These are phyloP conservation scores for Chlamydomonas sphaeroides DNA, from an alignment of 139 green algal genomes.

Conservation along the genomic window DNA sequence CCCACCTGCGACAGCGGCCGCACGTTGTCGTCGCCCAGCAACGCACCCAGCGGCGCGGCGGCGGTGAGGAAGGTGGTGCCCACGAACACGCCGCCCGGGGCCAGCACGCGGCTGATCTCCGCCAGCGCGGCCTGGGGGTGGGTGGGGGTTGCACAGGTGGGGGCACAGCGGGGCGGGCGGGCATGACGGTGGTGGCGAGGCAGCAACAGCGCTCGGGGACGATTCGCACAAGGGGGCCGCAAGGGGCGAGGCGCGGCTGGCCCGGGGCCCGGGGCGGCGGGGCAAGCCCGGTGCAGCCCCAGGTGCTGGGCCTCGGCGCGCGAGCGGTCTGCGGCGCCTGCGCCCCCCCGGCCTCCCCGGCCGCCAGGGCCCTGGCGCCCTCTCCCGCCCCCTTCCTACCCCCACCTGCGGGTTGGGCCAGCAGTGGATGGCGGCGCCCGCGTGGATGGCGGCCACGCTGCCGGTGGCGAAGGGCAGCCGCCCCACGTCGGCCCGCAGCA, in stretches of 20 bases:
- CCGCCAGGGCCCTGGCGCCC: not conserved
- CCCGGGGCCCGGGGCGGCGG: too few species aligned
- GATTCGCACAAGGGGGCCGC: too few species aligned
- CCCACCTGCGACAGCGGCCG: constrained; percentile 69
- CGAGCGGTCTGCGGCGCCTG: too few species aligned
- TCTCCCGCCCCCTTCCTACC: not conserved
- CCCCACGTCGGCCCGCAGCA: constrained; percentile 88
- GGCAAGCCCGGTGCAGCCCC: too few species aligned
- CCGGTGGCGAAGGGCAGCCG: constrained; percentile 90
- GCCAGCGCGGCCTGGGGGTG: constrained; percentile 67
- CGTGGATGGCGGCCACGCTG: constrained; percentile 89
- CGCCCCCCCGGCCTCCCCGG: too few species aligned
- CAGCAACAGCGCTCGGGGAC: too few species aligned
- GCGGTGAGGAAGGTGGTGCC: constrained; percentile 88
- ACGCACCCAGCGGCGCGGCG: constrained; percentile 75
- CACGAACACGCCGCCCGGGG: constrained; percentile 94
- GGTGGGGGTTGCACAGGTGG: too few species aligned
- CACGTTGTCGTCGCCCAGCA: constrained; percentile 79
- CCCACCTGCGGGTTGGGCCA: constrained; percentile 84
- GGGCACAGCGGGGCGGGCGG: too few species aligned
- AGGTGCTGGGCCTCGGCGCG: too few species aligned
- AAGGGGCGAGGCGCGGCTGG: too few species aligned
- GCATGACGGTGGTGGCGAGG: too few species aligned
- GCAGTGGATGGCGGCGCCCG: constrained; percentile 97
- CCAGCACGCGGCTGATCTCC: constrained; percentile 92